Conservation (phyloP, 148 eudicot genomes). For the Spergularia marina region DNA sequence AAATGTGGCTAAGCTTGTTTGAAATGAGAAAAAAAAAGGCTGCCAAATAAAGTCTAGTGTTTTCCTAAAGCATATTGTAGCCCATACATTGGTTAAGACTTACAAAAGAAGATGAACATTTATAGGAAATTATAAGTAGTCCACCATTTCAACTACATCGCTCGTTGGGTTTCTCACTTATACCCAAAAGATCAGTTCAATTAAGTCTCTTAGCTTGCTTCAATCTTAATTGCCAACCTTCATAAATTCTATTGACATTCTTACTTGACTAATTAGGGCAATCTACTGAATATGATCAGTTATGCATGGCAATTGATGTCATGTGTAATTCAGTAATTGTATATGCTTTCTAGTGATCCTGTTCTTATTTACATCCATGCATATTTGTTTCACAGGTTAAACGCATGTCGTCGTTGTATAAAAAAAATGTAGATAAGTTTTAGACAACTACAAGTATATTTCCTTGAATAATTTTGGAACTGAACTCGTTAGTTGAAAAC, state of each 20-base stretch:
- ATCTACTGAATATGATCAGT: too few relatives aligned
- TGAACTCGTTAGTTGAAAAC: too few relatives aligned
- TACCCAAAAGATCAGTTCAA: background rate
- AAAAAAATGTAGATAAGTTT: too few relatives aligned
- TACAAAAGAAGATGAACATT: background rate
- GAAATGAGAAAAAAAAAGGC: background rate
- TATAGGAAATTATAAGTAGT: background rate
- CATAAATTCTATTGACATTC: background rate
- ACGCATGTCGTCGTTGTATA: too few relatives aligned
- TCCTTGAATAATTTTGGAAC: too few relatives aligned
- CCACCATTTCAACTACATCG: conserved; percentile 26
- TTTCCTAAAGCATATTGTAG: conserved; percentile 7
- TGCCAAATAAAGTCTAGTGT: conserved; percentile 6
- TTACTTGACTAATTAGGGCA: too few relatives aligned
- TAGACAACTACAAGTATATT: too few relatives aligned
- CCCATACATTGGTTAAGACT: conserved; percentile 17
- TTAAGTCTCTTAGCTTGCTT: background rate
- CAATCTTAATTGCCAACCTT: conserved; percentile 7
- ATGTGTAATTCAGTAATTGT: too few relatives aligned
- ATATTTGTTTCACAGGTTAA: too few relatives aligned
- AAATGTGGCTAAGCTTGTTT: conserved; percentile 4
- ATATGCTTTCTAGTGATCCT: too few relatives aligned
- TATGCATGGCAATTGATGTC: too few relatives aligned
- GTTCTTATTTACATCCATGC: too few relatives aligned
- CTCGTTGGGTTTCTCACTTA: conserved; percentile 23